Conservation (phyloP, 1,284 basidiomycete species). For the Fomitiporia mediterranea region DNA sequence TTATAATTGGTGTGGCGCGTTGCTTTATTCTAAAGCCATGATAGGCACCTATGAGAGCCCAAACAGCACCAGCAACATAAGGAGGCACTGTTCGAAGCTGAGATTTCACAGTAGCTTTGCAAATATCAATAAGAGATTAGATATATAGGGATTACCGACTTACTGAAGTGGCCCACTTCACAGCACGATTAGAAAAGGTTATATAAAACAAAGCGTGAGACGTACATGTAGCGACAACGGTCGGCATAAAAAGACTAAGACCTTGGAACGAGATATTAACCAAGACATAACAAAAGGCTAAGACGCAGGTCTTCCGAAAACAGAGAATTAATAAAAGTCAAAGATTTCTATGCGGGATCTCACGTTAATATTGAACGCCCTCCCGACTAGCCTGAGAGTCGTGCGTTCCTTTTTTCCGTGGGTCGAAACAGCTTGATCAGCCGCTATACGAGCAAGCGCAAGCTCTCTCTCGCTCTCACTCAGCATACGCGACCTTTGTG, state of each 20-base stretch:
- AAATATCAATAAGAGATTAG: neutral
- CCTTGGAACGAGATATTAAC: slow-evolving; percentile 33
- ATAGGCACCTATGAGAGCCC: slow-evolving; percentile 31
- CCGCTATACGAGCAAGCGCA: slow-evolving; percentile 36
- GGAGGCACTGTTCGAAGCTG: slow-evolving; percentile 40
- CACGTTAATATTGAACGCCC: slow-evolving; percentile 38
- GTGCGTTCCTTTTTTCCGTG: slow-evolving; percentile 34
- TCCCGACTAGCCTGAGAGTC: slow-evolving; percentile 29
- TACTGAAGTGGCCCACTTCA: slow-evolving; percentile 19
- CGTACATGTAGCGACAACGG: slow-evolving; percentile 37
- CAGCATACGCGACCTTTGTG: slow-evolving; percentile 33
- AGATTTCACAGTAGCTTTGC: slow-evolving; percentile 34
- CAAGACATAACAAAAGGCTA: slow-evolving; percentile 17
- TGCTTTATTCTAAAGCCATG: slow-evolving; percentile 31
- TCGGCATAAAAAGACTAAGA: slow-evolving; percentile 39
- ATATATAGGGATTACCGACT: neutral
- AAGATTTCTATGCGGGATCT: slow-evolving; percentile 2
- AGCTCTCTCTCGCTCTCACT: slow-evolving; percentile 33
- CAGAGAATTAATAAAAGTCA: neutral
- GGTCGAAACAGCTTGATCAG: slow-evolving; percentile 32
- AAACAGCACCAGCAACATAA: slow-evolving; percentile 33
- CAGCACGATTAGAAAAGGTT: neutral
- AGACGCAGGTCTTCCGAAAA: slow-evolving; percentile 26
- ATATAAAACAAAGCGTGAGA: slow-evolving; percentile 5
- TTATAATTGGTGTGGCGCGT: slow-evolving; percentile 31